A percentile compares a stretch with the other conserved stretches of the same genome.
Conservation (phyloP, 345 rosid genomes). For the Salix koriyanagi region DNA sequence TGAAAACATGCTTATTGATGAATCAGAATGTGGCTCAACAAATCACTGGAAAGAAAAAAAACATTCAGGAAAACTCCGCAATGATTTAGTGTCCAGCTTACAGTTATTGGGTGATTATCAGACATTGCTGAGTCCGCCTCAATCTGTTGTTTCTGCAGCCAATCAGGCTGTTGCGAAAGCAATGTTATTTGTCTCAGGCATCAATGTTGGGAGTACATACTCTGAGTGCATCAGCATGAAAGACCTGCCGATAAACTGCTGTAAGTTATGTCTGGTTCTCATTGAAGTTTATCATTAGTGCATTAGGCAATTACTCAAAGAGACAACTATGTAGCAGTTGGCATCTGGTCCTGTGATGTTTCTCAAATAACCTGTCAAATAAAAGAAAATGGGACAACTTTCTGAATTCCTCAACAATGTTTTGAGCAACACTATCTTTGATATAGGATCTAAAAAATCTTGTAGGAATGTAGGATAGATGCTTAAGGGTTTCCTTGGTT, state of each 20-base stretch:
- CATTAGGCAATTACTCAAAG: neutral
- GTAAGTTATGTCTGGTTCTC: slow-evolving; percentile 46
- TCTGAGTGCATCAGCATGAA: slow-evolving; percentile 64
- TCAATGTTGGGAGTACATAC: slow-evolving; percentile 52
- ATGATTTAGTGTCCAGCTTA: slow-evolving; percentile 70
- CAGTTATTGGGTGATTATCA: slow-evolving; percentile 80
- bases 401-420: neutral
- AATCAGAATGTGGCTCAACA: slow-evolving; percentile 38
- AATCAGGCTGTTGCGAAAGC: slow-evolving; percentile 96
- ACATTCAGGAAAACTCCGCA: slow-evolving; percentile 47
- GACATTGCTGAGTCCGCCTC: slow-evolving; percentile 73
- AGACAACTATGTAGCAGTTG: neutral
- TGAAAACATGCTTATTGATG: slow-evolving; percentile 61
- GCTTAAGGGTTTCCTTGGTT: neutral
- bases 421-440: neutral
- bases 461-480: neutral
- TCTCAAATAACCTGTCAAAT: neutral
- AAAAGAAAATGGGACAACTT: neutral
- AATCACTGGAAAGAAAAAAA: slow-evolving; percentile 58
- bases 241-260: slow-evolving; percentile 64
- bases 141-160: slow-evolving; percentile 57
- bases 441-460: neutral
- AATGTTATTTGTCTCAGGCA: slow-evolving; percentile 61
- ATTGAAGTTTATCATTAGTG: neutral
- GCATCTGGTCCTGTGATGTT: neutral